phyloP scores from a whole-genome alignment of 129 eudicot species.

The Tagetes patula region DNA sequence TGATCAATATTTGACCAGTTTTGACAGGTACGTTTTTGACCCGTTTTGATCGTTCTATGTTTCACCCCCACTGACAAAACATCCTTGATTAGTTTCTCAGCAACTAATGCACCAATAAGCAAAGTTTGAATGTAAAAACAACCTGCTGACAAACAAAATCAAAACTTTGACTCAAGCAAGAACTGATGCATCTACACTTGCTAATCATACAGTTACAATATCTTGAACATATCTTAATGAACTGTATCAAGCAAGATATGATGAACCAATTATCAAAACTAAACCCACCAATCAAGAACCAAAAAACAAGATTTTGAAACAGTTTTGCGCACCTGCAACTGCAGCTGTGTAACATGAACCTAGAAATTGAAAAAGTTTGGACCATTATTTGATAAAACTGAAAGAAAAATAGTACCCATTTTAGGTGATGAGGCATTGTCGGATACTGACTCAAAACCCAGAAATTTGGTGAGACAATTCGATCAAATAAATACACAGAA shows the following conservation, averaged over 20 bases:
- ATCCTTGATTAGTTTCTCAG: background rate
- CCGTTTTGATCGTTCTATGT: too few species aligned
- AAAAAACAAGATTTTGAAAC: slow-evolving; percentile 7
- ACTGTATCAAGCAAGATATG: background rate
- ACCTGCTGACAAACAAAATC: slow-evolving; percentile 1
- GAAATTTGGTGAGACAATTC: slow-evolving; percentile 11
- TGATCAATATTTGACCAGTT: slow-evolving; percentile 7
- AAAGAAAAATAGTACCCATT: slow-evolving; percentile 9
- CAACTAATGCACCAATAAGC: background rate
- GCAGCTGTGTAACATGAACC: slow-evolving; percentile 19
- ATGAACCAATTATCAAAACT: slow-evolving; percentile 1
- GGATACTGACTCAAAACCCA: slow-evolving; percentile 29
- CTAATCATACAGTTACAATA: background rate
- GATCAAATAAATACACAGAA: slow-evolving; percentile 12
- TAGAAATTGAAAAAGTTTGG: background rate
- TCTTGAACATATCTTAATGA: background rate
- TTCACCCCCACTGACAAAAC: too few species aligned
- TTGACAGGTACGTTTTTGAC: too few species aligned
- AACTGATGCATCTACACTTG: background rate
- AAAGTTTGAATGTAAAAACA: slow-evolving; percentile 9
- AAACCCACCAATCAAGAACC: background rate
- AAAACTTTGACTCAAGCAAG: background rate
- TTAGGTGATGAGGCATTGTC: slow-evolving; percentile 24
- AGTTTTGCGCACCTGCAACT: slow-evolving; percentile 22
- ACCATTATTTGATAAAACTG: background rate